Base-by-base conservation (phyloP, 2,329 filamentous ascomycete genomes). In the Microsporum ferrugineum region DNA sequence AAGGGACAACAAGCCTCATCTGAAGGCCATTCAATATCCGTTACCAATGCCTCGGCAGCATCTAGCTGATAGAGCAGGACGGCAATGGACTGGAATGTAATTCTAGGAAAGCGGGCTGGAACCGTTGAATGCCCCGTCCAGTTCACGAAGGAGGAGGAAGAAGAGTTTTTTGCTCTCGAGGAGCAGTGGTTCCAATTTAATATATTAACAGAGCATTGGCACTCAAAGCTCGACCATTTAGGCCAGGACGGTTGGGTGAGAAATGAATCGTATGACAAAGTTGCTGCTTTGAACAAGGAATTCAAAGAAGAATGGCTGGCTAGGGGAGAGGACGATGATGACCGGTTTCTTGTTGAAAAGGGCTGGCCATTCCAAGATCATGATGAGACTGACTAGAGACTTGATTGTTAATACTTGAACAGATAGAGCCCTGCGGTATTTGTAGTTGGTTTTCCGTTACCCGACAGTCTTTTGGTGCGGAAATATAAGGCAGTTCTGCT, bases 211-310 rank as follows among this genome's bases (percentile, higher is more conserved):
- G 58, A 64, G 5, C 56, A 58, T 4, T 64, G 56, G 59, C 63
- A 59, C 1, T 60, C 62, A 17, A 12, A 39, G 41, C 14, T 65
- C 6, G 64, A 45, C n/a, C 5, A 55, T 31, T 7, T 65, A 5
- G 59, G 17, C 56, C 61, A 65, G 31, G 61, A 65, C 12, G 64
- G 64, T 0, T 65, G 64, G 64, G 45, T 65, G 8, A 60, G 60
- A 14, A 61, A 57, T 58, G 61, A 63, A 51, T 23, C 12, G 12
- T 65, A 65, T 58, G 60, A 58, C 14, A 43, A 51, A 23, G 61
- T 61, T 5, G 58, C 58, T 14, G 29, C 57, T 14, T 59, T 45
- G 51, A 59, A 58, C 27, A 61, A 57, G 10, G 60, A 60, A 49
- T 45, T 64, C 14, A 65, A 61, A 27, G 57, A 51, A n/a, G n/a